Conservation (phyloP, 225 moss, liverwort and hornwort species). For the Rhytidiadelphus loreus region DNA sequence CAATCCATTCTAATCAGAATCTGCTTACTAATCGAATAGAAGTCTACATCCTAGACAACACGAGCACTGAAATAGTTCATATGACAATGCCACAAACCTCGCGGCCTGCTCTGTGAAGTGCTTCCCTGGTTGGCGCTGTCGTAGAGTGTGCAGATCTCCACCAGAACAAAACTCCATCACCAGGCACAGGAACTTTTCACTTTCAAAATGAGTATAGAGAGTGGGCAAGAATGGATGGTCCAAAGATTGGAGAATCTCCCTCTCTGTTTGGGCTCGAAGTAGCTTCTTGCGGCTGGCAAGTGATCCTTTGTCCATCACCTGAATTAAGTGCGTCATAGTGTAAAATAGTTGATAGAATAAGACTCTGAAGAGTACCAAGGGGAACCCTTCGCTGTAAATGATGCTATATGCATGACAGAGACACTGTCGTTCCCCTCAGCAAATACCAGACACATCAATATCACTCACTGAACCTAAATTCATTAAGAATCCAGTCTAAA, state of each 20-base stretch:
- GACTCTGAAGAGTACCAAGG: background rate
- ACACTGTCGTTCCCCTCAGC: background rate
- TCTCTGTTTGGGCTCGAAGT: slow-evolving; percentile 85
- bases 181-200: slow-evolving; percentile 77
- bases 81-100: slow-evolving; percentile 30
- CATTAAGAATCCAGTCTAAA: background rate
- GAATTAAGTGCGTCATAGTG: background rate
- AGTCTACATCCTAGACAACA: background rate
- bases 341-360: background rate
- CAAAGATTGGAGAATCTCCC: slow-evolving; percentile 72
- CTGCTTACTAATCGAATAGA: background rate
- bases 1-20: background rate
- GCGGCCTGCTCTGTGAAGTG: slow-evolving; percentile 69
- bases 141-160: slow-evolving; percentile 79
- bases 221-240: slow-evolving; percentile 96
- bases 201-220: slow-evolving; percentile 92
- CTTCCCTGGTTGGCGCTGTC: slow-evolving; percentile 77
- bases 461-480: background rate
- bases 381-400: background rate
- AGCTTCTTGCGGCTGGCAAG: slow-evolving; percentile 81
- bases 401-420: background rate
- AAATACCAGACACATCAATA: background rate
- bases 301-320: slow-evolving; percentile 87
- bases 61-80: background rate
- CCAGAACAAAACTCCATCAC: slow-evolving; percentile 97